Base-by-base conservation (phyloP, 495 filamentous ascomycete genomes). In the Lindgomyces ingoldianus region DNA sequence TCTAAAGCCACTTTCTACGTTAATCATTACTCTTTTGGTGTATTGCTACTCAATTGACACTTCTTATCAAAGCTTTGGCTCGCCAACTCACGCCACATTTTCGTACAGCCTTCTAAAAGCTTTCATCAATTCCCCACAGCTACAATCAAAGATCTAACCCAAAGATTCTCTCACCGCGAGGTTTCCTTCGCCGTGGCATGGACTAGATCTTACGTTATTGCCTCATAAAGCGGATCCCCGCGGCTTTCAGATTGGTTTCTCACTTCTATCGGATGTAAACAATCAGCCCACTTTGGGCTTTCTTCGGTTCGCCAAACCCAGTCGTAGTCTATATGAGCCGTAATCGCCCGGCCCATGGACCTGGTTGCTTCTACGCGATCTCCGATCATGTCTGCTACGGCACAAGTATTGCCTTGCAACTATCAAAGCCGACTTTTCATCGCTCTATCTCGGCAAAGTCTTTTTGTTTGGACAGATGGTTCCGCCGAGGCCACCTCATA, bases 31-130 rank as follows among this genome's bases (percentile, higher is more conserved):
- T 41, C 10, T 29, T 18, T 55, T 21, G 54, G 54, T 57, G 54
- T 57, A 57, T 57, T 57, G 54, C 39, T 47, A 57, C 42, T 57
- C 26, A 57, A 57, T 29, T 30, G 54, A n/a, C 41, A 16, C 14
- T 1, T 57, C 54, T n/a, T 45, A 3, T 44, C n/a, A 1, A 29
- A 4, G 16, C 25, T n/a, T 55, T 21, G 30, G 10, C 44, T 21
- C 19, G 10, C 24, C 42, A 3, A 26, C 42, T 57, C 54, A 57
- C 54, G 54, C 54, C 54, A 57, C 54, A 57, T 8, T 4, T 8
- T n/a, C 8, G 42, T 29, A 27, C 25, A 10, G 21, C 42, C 39
- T 16, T 46, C 22, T 21, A 10, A 18, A 4, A 14, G 18, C n/a
- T 4, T 57, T 57, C 41, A 46, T 57, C 54, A 26, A 57, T 45